Evolutionary conservation across 2,329 filamentous ascomycete species (phyloP).

Genomic region (Exophiala mesophila): DNA sequence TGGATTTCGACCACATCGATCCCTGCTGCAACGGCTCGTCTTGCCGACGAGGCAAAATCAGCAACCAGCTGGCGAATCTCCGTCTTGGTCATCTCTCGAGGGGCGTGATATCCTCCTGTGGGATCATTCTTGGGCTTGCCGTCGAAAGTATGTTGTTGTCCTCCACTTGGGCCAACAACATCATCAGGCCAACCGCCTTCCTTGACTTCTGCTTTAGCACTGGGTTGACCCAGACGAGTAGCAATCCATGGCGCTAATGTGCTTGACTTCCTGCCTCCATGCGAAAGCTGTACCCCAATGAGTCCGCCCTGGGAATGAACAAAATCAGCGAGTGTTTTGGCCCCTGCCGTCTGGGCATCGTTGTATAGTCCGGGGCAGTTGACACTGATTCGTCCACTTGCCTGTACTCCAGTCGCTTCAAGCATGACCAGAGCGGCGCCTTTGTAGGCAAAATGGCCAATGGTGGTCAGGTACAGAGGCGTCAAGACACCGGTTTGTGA

Average conservation of each 20-base stretch:
- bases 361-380: constrained; percentile 31
- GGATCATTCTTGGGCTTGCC: constrained; percentile 7
- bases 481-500: constrained; percentile 37
- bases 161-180: constrained; percentile 19
- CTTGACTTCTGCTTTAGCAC: constrained; percentile 7
- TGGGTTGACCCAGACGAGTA: constrained; percentile 20
- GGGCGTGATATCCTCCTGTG: constrained; percentile 13
- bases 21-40: constrained; percentile 61
- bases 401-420: constrained; percentile 68
- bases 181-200: constrained; percentile 19
- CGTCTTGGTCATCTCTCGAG: constrained; percentile 27
- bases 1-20: constrained; percentile 77
- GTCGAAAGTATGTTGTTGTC: constrained; percentile 11
- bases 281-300: constrained; percentile 72
- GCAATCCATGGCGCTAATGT: constrained; percentile 50
- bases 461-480: constrained; percentile 40
- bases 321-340: constrained; percentile 65
- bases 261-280: constrained; percentile 64
- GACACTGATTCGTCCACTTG: constrained; percentile 71
- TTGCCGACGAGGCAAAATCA: constrained; percentile 36
- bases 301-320: constrained; percentile 72
- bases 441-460: constrained; percentile 21
- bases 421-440: constrained; percentile 45
- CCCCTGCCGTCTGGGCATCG: constrained; percentile 30
- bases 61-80: constrained; percentile 40